These are phyloP conservation scores for Nicotiana rustica DNA, from an alignment of 305 asterid species.

Conservation along the genomic window DNA sequence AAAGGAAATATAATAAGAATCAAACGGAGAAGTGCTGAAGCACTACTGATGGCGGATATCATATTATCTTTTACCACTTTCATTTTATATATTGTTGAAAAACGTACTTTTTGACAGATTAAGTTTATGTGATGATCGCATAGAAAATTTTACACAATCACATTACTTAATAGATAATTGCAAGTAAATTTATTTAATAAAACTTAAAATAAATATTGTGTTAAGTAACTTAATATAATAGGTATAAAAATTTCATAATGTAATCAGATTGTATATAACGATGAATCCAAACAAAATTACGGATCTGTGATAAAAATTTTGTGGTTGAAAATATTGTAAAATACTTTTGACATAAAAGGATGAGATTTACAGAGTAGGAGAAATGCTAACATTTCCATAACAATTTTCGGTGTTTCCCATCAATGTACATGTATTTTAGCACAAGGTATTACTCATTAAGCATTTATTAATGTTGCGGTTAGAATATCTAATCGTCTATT, in stretches of 20 bases:
- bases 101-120: neutral
- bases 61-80: neutral
- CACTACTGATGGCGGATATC: neutral
- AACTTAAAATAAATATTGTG: no score
- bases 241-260: no score
- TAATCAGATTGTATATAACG: no score
- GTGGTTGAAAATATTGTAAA: neutral
- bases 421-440: neutral
- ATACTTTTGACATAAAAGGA: neutral
- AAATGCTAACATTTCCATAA: neutral
- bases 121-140: no score
- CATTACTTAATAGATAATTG: no score
- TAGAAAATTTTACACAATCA: no score
- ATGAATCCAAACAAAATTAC: no score
- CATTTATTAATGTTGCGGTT: neutral
- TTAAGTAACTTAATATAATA: no score
- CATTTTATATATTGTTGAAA: neutral
- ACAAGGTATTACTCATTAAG: neutral
- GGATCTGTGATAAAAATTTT: neutral
- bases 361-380: neutral
- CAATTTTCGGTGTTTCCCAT: neutral
- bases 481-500: neutral
- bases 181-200: no score
- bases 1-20: neutral
- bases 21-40: conserved; percentile 1